Evolutionary conservation across 148 eudicot species (phyloP).

Genomic region (Fallopia convolvulus): DNA sequence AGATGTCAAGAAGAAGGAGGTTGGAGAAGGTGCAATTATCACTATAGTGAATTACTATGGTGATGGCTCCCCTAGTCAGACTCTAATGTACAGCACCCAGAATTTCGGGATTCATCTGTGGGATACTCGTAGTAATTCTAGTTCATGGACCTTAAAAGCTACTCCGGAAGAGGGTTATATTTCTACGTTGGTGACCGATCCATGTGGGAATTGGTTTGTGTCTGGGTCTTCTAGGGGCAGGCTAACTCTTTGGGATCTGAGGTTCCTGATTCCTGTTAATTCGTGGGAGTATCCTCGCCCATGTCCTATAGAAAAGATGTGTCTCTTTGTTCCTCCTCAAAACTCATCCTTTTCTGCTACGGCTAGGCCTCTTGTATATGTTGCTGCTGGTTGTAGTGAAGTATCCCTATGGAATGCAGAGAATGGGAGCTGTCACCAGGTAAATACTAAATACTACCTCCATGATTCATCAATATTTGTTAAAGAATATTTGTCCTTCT

Average conservation of each 20-base stretch:
- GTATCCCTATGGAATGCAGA: conserved; percentile 99
- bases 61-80: conserved; percentile 47
- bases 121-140: conserved; percentile 67
- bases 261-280: conserved; percentile 86
- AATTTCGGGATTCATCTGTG: conserved; percentile 80
- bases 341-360: conserved; percentile 56
- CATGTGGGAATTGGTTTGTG: conserved; percentile 97
- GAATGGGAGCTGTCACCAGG: conserved; percentile 99
- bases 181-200: conserved; percentile 64
- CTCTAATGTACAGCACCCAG: conserved; percentile 84
- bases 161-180: conserved; percentile 81
- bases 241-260: conserved; percentile 90
- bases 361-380: conserved; percentile 94
- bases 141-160: conserved; percentile 67
- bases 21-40: conserved; percentile 78
- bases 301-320: conserved; percentile 76
- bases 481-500: too few relatives aligned
- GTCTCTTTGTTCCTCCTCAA: conserved; percentile 78
- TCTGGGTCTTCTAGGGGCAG: conserved; percentile 96
- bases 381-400: conserved; percentile 94
- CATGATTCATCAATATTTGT: too few relatives aligned
- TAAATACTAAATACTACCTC: conserved; percentile 12
- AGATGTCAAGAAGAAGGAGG: conserved; percentile 63
- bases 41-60: conserved; percentile 65
- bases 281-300: conserved; percentile 78